Conservation (phyloP, 1,139 yeast species). For the Lodderomyces margitis region DNA sequence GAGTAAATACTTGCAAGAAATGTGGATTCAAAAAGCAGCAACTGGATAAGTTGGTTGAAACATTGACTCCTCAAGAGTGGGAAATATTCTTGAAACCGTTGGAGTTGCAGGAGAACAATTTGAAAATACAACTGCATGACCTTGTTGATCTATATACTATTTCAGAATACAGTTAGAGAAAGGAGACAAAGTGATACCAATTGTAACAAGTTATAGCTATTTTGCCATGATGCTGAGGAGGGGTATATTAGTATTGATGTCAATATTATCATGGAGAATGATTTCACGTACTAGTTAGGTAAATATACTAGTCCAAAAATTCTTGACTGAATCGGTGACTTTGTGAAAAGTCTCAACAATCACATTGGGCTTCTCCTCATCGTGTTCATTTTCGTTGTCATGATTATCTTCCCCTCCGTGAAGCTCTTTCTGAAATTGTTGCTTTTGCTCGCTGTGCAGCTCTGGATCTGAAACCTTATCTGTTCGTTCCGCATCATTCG, state of each 20-base stretch:
- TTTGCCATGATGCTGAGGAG: background rate
- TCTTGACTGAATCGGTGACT: slow-evolving; percentile 14
- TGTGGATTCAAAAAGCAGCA: slow-evolving; percentile 31
- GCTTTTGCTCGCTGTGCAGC: background rate
- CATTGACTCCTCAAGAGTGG: slow-evolving; percentile 29
- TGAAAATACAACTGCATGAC: slow-evolving; percentile 21
- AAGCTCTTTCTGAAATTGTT: background rate
- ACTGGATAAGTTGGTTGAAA: slow-evolving; percentile 17
- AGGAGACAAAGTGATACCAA: background rate
- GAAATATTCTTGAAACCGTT: slow-evolving; percentile 26
- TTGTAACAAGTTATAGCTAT: background rate
- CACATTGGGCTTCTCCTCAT: slow-evolving; percentile 2
- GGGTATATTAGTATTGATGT: too few relatives aligned
- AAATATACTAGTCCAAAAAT: slow-evolving; percentile 13
- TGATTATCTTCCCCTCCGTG: slow-evolving; percentile 2
- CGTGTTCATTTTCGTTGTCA: slow-evolving; percentile 8
- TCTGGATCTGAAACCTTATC: background rate
- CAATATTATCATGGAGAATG: too few relatives aligned
- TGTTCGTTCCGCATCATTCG: slow-evolving; percentile 13
- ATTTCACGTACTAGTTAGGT: slow-evolving; percentile 5
- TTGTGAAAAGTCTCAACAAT: slow-evolving; percentile 12
- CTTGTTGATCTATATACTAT: slow-evolving; percentile 13
- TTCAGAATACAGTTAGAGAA: slow-evolving; percentile 5
- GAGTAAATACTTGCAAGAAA: slow-evolving; percentile 29
- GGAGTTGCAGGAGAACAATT: slow-evolving; percentile 12